Conservation (phyloP, 352 stramenopile genomes). For the Pythium chondricola region DNA sequence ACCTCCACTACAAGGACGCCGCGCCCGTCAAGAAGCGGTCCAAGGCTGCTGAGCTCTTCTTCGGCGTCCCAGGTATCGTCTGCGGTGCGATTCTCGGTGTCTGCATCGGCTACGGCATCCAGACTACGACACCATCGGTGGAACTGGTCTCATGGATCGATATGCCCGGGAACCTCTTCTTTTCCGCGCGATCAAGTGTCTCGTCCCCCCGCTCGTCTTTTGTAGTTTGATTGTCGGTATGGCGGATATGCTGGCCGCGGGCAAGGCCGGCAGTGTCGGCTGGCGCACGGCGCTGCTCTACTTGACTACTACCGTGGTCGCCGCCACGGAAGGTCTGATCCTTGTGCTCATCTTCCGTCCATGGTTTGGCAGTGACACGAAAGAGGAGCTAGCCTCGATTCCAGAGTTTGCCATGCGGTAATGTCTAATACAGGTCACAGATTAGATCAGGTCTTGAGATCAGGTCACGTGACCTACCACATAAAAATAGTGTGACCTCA, state of each 20-base stretch:
- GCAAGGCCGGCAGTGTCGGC: constrained; percentile 27
- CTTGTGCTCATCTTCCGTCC: constrained; percentile 13
- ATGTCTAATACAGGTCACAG: background rate
- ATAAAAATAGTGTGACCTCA: no score
- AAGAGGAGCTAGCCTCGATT: background rate
- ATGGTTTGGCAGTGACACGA: constrained; percentile 12
- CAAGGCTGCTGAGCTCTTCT: constrained; percentile 14
- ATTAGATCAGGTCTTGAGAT: background rate
- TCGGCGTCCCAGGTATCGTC: constrained; percentile 17
- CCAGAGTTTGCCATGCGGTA: constrained; percentile 13
- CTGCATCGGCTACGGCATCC: constrained; percentile 5
- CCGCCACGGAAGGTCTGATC: constrained; percentile 8
- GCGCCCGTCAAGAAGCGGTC: background rate
- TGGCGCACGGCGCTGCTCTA: constrained; percentile 25
- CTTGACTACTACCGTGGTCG: constrained; percentile 13
- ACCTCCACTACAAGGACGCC: background rate
- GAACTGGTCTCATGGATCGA: constrained; percentile 24
- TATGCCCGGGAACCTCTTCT: constrained; percentile 38
- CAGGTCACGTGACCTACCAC: no score
- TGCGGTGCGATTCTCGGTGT: constrained; percentile 14
- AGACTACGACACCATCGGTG: constrained; percentile 4
- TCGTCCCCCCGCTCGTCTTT: constrained; percentile 39
- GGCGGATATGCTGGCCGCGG: constrained; percentile 30
- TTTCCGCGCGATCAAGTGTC: constrained; percentile 37
- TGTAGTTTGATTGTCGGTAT: constrained; percentile 30